Base-by-base conservation (phyloP, 768 basidiomycete genomes). In the Kwoniella europaea region DNA sequence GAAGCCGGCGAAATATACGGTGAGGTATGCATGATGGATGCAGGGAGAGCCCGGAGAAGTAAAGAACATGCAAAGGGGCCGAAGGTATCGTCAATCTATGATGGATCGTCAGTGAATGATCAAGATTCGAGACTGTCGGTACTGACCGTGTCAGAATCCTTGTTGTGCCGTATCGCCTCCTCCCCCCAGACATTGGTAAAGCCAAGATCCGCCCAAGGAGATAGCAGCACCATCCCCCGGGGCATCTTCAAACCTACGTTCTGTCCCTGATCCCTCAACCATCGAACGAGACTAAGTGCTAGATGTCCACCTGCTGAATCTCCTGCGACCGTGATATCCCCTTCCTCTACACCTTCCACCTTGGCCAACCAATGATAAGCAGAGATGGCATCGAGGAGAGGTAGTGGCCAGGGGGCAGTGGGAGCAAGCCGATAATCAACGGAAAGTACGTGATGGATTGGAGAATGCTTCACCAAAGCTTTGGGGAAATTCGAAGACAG, bases 281-380 rank as follows among this genome's bases (percentile, higher is more conserved):
- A 99, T 88, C 98, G 89, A 54, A 95, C 83, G 61, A 94, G 84
- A 0, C 93, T 94, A 0, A 97, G 87, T 20, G 89, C 87, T 4
- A 99, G 84, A 3, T 92, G 94, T 24, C 94, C 96, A 7, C 96
- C 96, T 6, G 96, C 96, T 71, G 93, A 94, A 81, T 99, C 96
- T 5, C 96, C 96, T 6, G 79, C 89, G 57, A 82, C 46, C 5
- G 82, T 63, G 69, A 98, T 91, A 77, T 96, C 96, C 84, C 91
- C 90, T 0, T 94, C 88, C 2, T 93, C 91, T 55, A 98, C 91
- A 58, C 89, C 88, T 58, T 96, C 88, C 3, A 56, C 56, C 69
- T 93, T 90, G 1, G 90, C 87, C n/a, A 99, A 87, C 42, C 94
- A 88, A 75, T 97, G 86, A 82, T 98, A 99, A 0, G 90, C 91